Evolutionary conservation across 257 asterid species (phyloP).

Genomic region (Solanum infundibuliforme): DNA sequence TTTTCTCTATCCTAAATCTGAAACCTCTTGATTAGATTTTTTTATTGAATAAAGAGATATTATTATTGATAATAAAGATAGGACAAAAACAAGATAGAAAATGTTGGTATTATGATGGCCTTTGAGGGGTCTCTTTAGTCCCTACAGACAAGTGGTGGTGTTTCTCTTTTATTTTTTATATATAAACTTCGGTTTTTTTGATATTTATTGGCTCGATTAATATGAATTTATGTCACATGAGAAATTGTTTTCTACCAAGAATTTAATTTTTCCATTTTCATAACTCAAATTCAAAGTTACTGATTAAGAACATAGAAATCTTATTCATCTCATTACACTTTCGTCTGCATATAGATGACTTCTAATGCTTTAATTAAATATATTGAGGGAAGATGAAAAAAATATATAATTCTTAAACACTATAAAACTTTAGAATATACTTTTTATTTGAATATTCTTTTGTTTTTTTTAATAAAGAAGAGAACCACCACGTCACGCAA

Average conservation of each 20-base stretch:
- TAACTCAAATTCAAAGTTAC: background rate
- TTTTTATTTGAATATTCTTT: background rate
- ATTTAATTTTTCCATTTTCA: background rate
- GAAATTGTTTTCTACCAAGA: accelerated
- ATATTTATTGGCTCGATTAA: background rate
- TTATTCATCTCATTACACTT: background rate
- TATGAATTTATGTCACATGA: background rate
- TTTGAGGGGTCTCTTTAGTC: background rate
- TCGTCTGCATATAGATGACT: background rate
- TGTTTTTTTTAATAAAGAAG: background rate
- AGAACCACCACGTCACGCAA: background rate
- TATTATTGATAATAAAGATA: background rate
- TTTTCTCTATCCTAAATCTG: accelerated
- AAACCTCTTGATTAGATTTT: background rate
- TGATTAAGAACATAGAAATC: background rate
- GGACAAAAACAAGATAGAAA: background rate
- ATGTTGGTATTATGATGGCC: background rate
- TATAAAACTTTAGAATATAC: background rate
- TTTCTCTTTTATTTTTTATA: background rate
- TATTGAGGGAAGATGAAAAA: background rate
- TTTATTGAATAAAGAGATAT: background rate
- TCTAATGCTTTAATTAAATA: background rate
- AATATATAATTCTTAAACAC: background rate
- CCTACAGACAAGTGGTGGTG: background rate
- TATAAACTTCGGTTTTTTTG: accelerated